These are phyloP conservation scores for Lactarius hengduanensis DNA, from an alignment of 768 basidiomycete species.

Conservation along the genomic window DNA sequence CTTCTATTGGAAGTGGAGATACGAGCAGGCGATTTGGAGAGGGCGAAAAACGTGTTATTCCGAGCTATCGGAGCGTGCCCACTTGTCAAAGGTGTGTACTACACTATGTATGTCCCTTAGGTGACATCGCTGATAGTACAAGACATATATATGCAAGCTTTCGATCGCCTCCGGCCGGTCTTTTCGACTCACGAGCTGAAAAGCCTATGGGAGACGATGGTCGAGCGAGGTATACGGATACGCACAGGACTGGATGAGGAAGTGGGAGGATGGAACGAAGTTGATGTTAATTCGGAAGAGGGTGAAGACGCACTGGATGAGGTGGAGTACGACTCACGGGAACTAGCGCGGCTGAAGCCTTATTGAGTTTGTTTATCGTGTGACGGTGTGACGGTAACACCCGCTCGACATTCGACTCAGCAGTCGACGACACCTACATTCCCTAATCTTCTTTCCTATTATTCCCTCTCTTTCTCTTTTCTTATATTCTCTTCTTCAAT, in stretches of 20 bases:
- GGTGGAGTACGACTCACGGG: slow-evolving; percentile 58
- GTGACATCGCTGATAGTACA: slow-evolving; percentile 23
- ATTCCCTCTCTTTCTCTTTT: slow-evolving; percentile 1
- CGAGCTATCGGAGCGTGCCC: slow-evolving; percentile 76
- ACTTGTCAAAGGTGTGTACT: slow-evolving; percentile 59
- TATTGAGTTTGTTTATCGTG: slow-evolving; percentile 42
- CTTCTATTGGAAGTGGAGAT: slow-evolving; percentile 79
- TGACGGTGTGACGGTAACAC: slow-evolving; percentile 14
- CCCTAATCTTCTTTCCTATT: neutral
- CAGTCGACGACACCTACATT: slow-evolving; percentile 6
- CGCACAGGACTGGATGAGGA: slow-evolving; percentile 60
- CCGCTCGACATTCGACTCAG: neutral
- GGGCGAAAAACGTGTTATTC: slow-evolving; percentile 71
- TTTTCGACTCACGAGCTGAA: slow-evolving; percentile 62
- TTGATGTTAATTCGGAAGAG: slow-evolving; percentile 26
- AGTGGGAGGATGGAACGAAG: slow-evolving; percentile 46
- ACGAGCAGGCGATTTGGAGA: slow-evolving; percentile 51
- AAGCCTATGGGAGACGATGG: slow-evolving; percentile 69
- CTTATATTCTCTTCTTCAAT: slow-evolving; percentile 20
- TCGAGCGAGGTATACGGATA: slow-evolving; percentile 67
- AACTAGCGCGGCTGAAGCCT: slow-evolving; percentile 61
- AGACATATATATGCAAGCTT: slow-evolving; percentile 76
- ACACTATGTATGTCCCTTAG: neutral
- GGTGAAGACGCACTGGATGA: slow-evolving; percentile 42
- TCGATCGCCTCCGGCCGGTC: slow-evolving; percentile 62